Base-by-base conservation (phyloP, 2,329 filamentous ascomycete species). In the Juglanconis oblonga region DNA sequence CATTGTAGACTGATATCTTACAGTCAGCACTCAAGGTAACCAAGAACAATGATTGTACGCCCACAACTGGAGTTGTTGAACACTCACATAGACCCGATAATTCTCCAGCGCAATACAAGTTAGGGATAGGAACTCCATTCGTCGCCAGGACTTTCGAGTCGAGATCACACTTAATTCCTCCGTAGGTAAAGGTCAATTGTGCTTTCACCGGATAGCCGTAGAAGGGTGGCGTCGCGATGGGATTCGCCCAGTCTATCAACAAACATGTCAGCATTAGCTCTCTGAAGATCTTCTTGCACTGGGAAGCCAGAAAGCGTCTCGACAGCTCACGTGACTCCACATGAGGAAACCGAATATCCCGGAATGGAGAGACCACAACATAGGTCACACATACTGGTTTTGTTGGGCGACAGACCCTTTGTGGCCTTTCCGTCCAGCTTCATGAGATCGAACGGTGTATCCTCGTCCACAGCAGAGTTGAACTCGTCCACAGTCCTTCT, bases 171-270 rank as follows among this genome's bases (percentile, higher is more conserved):
- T 57, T 52, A 33, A 57, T 24, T 24, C 55, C 48, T 10, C 48
- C 48, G 14, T 57, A 57, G 9, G 55, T 52, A n/a, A 57, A 57
- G 10, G 48, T 57, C 3, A 57, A 48, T 38, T 52, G 55, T 3
- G 55, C 47, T 24, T 52, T 52, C 10, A 52, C 10, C 1, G 48
- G 55, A 32, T 44, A 52, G 8, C 38, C 48, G 8, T 52, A 52
- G 17, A 45, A 52, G 8, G 55, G 48, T 14, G 48, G n/a, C n/a
- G 36, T 45, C 9, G 32, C 48, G 6, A 52, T 52, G 4, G 48
- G 48, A 17, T 29, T 45, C 1, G 55, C 55, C 55, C 55, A 57
- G 9, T 57, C 48, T 40, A 6, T 40, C 38, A 40, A 40, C n/a
- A 40, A 14, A 3, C 9, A 9, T 40, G 9, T 40, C 38, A 13